These are phyloP conservation scores for Aspergillus fumigatus DNA, from an alignment of 2,329 filamentous ascomycete genomes.

Conservation along the genomic window DNA sequence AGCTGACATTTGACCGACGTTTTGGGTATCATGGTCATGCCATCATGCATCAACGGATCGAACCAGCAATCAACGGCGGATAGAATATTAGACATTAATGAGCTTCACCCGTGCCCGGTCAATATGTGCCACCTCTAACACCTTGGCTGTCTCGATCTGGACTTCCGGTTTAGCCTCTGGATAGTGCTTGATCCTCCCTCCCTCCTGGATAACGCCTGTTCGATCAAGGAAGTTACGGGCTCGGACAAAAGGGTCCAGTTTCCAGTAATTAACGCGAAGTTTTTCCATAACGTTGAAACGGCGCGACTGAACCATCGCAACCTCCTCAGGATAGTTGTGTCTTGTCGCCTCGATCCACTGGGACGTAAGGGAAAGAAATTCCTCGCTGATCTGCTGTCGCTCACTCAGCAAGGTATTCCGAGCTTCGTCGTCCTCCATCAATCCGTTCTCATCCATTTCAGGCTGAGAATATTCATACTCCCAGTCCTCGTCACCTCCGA, in stretches of 20 bases:
- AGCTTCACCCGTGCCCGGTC: conserved; percentile 9
- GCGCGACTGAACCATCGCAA: conserved; percentile 48
- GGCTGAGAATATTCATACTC: conserved; percentile 80
- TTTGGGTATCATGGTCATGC: neutral
- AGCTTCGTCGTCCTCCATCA: conserved; percentile 60
- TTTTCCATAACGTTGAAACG: conserved; percentile 59
- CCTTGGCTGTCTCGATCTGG: conserved; percentile 11
- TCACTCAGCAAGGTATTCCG: conserved; percentile 59
- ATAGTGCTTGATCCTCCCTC: conserved; percentile 68
- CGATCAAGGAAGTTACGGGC: conserved; percentile 78
- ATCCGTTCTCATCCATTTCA: conserved; percentile 64
- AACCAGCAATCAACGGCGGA: too few species aligned
- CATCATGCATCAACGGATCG: neutral
- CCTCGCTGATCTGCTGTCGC: conserved; percentile 59
- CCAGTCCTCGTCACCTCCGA: conserved; percentile 81
- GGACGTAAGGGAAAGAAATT: conserved; percentile 69
- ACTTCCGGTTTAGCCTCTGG: conserved; percentile 21
- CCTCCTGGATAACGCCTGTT: conserved; percentile 61
- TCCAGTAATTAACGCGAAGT: conserved; percentile 77
- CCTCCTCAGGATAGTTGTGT: conserved; percentile 38
- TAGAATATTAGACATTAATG: conserved; percentile 5
- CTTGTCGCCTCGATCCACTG: conserved; percentile 63
- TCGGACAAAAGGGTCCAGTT: conserved; percentile 76
- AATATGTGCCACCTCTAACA: conserved; percentile 11
- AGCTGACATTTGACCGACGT: neutral